Base-by-base conservation (phyloP, 208 protist genomes). In the Crithidia thermophila region DNA sequence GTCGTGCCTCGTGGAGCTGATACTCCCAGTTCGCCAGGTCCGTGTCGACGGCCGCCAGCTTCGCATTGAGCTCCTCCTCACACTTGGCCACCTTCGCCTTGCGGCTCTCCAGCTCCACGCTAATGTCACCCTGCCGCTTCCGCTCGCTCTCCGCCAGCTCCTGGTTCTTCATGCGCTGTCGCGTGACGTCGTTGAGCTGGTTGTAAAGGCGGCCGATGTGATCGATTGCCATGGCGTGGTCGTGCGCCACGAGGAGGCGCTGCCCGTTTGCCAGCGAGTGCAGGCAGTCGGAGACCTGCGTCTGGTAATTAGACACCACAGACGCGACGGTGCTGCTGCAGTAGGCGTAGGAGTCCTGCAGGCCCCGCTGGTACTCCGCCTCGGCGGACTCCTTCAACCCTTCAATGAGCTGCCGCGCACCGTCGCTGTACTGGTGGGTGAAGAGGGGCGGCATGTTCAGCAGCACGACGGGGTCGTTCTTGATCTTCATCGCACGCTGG, bases 401-500 rank as follows among this genome's bases (percentile, higher is more conserved):
- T 16, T 82, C 72, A 7, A 78, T 74, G 23, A 94, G 72, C 50
- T 80, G 70, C 25, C 64, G 70, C 27, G 82, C 82, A 0, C 76
- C 77, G 31, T 76, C 55, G 47, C 72, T 79, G 69, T 91, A 95
- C 78, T 95, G 84, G 62, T 95, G 90, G 9, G 81, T 82, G 52
- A 95, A 93, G 27, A 95, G 79, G 5, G 90, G 90, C 0, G 90
- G 87, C 71, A 93, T 82, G 36, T 78, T 78, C 11, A 95, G 73
- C 21, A 93, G 57, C 49, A 94, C 86, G n/a, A 94, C 84, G 3
- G 92, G 92, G 69, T 97, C 90, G 45, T 88, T 93, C 64, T 90
- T 91, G 33, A 97, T 93, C 67, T 91, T 91, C 85, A 91, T 93
- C 25, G 89, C 90, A 4, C 88, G 82, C 72, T 95, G 89, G 9